These are phyloP conservation scores for Licmophora abbreviata DNA, from an alignment of 108 stramenopile species.

Conservation along the genomic window DNA sequence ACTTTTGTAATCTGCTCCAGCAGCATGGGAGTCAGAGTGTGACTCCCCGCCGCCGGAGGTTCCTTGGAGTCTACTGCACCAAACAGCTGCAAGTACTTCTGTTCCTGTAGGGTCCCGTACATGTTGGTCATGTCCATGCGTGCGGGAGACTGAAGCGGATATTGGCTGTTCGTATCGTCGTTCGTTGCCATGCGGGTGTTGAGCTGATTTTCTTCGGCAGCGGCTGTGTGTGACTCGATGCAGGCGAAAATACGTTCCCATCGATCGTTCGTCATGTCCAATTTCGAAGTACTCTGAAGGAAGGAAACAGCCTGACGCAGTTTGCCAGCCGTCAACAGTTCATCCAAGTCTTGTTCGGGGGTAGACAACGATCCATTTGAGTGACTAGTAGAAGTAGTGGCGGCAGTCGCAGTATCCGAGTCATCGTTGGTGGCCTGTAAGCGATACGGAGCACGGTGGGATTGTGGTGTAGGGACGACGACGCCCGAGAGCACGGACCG, in stretches of 20 bases:
- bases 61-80: conserved; percentile 37
- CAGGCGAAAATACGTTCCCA: conserved; percentile 45
- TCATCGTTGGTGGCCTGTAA: too few species aligned
- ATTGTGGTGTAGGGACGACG: too few species aligned
- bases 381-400: too few species aligned
- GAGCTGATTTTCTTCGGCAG: conserved; percentile 45
- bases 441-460: too few species aligned
- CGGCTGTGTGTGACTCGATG: conserved; percentile 58
- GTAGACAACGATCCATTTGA: too few species aligned
- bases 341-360: conserved; percentile 1
- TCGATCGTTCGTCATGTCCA: conserved; percentile 23
- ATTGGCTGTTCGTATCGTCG: conserved; percentile 29
- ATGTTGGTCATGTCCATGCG: conserved; percentile 71
- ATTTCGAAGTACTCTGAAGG: conserved; percentile 3
- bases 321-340: conserved; percentile 6
- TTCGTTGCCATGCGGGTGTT: conserved; percentile 29
- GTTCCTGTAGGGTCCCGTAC: conserved; percentile 38
- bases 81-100: conserved; percentile 40
- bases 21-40: conserved; percentile 54
- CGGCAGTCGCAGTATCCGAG: too few species aligned
- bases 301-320: conserved; percentile 10
- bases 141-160: conserved; percentile 39
- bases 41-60: conserved; percentile 56
- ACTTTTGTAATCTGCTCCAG: conserved; percentile 61
- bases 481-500: too few species aligned